Conservation (phyloP, 75 land plant species). For the Pinus albicaulis region DNA sequence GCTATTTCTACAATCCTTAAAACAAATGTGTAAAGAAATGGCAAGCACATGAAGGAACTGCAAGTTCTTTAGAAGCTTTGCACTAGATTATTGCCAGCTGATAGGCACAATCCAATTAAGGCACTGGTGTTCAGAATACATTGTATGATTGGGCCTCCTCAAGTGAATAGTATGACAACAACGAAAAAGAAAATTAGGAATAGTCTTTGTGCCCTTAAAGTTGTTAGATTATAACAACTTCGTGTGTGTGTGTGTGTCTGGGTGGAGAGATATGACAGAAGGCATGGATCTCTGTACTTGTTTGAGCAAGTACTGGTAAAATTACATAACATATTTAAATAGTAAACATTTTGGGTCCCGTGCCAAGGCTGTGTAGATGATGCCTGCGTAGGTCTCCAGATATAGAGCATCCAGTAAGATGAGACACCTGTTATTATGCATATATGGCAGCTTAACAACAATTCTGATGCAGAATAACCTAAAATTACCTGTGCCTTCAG, state of each 20-base stretch:
- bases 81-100: no score
- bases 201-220: not conserved
- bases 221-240: not conserved
- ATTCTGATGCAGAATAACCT: not conserved
- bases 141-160: no score
- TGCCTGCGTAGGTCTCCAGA: not conserved
- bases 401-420: not conserved
- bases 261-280: not conserved
- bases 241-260: no score
- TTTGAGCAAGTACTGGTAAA: not conserved
- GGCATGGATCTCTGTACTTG: not conserved
- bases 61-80: no score
- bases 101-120: no score
- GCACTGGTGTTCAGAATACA: no score
- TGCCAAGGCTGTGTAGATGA: not conserved
- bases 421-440: not conserved
- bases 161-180: not conserved
- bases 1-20: no score
- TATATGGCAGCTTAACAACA: not conserved
- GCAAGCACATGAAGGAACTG: not conserved
- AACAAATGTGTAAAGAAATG: not conserved
- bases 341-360: not conserved
- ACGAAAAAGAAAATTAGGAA: not conserved
- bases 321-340: not conserved
- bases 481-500: conserved; percentile 86